Conservation (phyloP, 1,284 basidiomycete species). For the Trichosporon sp. region DNA sequence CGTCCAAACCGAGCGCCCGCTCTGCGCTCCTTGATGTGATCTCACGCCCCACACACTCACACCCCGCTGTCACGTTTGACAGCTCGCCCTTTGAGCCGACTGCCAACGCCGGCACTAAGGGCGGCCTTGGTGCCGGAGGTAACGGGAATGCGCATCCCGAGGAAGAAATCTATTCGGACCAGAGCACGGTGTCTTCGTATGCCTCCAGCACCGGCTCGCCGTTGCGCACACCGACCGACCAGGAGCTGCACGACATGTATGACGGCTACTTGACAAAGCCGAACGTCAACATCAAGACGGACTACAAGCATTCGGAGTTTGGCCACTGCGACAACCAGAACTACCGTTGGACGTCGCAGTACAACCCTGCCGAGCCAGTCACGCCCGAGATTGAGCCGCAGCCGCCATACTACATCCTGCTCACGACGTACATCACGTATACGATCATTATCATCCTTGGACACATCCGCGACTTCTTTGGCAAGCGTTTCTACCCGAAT, state of each 20-base stretch:
- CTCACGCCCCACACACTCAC: slow-evolving; percentile 25
- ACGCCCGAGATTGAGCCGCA: slow-evolving; percentile 58
- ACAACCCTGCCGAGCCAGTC: slow-evolving; percentile 50
- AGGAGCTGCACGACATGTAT: slow-evolving; percentile 38
- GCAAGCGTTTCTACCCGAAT: slow-evolving; percentile 70
- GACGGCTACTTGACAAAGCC: slow-evolving; percentile 39
- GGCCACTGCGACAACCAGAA: slow-evolving; percentile 46
- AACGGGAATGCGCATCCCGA: slow-evolving; percentile 6
- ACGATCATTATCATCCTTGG: slow-evolving; percentile 82
- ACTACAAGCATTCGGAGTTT: slow-evolving; percentile 46
- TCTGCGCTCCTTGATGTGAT: slow-evolving; percentile 36
- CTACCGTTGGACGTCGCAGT: slow-evolving; percentile 48
- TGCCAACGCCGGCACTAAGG: background rate
- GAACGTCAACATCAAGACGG: slow-evolving; percentile 32
- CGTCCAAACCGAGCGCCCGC: slow-evolving; percentile 22
- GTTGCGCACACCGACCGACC: slow-evolving; percentile 12
- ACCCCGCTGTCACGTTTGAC: slow-evolving; percentile 19
- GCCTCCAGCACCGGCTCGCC: slow-evolving; percentile 16
- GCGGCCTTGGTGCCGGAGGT: background rate
- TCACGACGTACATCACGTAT: slow-evolving; percentile 89
- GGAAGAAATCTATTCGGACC: slow-evolving; percentile 35
- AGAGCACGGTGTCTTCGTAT: slow-evolving; percentile 38
- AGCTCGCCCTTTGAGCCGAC: slow-evolving; percentile 11
- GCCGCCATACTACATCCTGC: slow-evolving; percentile 81
- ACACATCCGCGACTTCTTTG: slow-evolving; percentile 90